These are phyloP conservation scores for Rhamnella rubrinervis DNA, from an alignment of 331 rosid genomes.

Conservation along the genomic window DNA sequence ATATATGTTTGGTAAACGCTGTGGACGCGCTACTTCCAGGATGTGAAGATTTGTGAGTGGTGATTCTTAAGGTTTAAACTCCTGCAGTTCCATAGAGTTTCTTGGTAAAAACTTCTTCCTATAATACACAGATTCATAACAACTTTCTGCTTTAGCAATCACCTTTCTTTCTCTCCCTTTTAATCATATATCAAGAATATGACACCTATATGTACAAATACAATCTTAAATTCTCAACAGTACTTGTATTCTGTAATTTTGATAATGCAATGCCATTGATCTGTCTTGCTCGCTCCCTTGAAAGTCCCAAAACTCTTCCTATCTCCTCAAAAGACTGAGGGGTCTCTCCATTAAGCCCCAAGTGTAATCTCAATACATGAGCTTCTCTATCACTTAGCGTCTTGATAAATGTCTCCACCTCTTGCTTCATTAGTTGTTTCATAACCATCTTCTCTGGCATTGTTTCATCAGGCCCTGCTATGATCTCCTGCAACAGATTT, in stretches of 20 bases:
- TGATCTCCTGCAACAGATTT: slow-evolving; percentile 56
- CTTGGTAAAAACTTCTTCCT: too few relatives aligned
- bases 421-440: slow-evolving; percentile 49
- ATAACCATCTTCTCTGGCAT: slow-evolving; percentile 60
- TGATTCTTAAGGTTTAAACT: too few relatives aligned
- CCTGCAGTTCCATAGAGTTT: too few relatives aligned
- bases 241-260: slow-evolving; percentile 39
- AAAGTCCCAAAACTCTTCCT: slow-evolving; percentile 57
- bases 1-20: too few relatives aligned
- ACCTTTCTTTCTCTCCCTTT: too few relatives aligned
- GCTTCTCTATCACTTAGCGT: slow-evolving; percentile 60
- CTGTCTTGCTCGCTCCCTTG: slow-evolving; percentile 67
- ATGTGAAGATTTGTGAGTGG: too few relatives aligned
- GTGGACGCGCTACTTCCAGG: too few relatives aligned
- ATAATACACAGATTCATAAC: too few relatives aligned
- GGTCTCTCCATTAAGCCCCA: slow-evolving; percentile 56
- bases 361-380: slow-evolving; percentile 49
- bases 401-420: slow-evolving; percentile 46
- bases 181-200: not conserved
- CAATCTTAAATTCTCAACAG: slow-evolving; percentile 37
- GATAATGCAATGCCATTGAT: slow-evolving; percentile 50
- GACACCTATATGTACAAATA: slow-evolving; percentile 40
- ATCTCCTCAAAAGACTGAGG: slow-evolving; percentile 66
- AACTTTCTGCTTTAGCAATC: too few relatives aligned
- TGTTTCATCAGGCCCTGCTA: slow-evolving; percentile 61